These are phyloP conservation scores for Rhizopogon sp. DNA, from an alignment of 768 basidiomycete genomes.

Conservation along the genomic window DNA sequence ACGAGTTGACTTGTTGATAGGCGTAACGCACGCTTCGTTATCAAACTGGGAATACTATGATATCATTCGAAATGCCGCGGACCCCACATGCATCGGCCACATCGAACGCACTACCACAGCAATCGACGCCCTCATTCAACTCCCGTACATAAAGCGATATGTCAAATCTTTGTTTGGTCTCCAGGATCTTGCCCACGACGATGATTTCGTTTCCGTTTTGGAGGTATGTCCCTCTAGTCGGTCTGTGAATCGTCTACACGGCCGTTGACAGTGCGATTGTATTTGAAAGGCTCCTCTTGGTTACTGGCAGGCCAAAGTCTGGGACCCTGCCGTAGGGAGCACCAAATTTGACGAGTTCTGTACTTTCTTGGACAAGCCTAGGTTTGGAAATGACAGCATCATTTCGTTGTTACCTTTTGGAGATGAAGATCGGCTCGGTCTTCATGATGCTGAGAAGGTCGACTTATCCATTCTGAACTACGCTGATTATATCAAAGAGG, in stretches of 20 bases:
- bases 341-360: constrained; percentile 69
- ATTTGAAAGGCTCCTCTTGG: constrained; percentile 50
- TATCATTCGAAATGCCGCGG: constrained; percentile 66
- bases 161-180: constrained; percentile 81
- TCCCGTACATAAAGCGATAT: constrained; percentile 38
- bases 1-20: constrained; percentile 29
- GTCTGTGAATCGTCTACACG: constrained; percentile 1
- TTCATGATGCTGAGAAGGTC: constrained; percentile 40
- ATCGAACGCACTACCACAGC: constrained; percentile 51
- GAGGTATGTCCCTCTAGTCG: constrained; percentile 36
- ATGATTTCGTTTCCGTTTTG: constrained; percentile 72
- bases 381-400: constrained; percentile 21
- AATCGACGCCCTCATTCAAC: constrained; percentile 58
- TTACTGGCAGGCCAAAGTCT: constrained; percentile 80
- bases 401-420: constrained; percentile 41
- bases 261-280: neutral
- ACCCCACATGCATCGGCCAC: constrained; percentile 54
- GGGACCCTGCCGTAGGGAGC: constrained; percentile 72
- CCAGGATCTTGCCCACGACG: constrained; percentile 57
- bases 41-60: constrained; percentile 89
- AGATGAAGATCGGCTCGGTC: constrained; percentile 43
- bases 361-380: constrained; percentile 43
- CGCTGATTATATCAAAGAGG: constrained; percentile 71
- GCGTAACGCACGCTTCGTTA: constrained; percentile 79
- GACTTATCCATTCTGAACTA: constrained; percentile 68